phyloP scores from a whole-genome alignment of 106 monocot species.

The Phalaenopsis aphrodite region DNA sequence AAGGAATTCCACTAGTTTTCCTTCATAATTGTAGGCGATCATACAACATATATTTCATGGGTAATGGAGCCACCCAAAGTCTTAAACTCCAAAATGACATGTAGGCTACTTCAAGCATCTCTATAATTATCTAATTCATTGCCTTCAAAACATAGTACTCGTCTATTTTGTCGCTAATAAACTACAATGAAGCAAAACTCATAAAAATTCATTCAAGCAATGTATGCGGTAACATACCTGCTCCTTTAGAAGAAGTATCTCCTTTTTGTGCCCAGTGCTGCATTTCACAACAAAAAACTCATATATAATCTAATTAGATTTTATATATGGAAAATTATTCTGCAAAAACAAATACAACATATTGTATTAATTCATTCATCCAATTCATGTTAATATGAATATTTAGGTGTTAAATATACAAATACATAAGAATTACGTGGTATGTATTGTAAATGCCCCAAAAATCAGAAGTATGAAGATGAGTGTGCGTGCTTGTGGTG shows the following conservation, averaged over 20 bases:
- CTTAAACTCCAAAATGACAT: no score
- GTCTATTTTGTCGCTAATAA: background rate
- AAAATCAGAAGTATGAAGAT: background rate
- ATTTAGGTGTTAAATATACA: no score
- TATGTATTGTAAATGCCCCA: background rate
- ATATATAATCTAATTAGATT: background rate
- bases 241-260: constrained; percentile 71
- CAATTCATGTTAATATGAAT: background rate
- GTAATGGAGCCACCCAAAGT: no score
- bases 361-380: background rate
- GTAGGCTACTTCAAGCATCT: no score
- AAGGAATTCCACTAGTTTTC: no score
- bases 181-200: background rate
- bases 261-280: constrained; percentile 83
- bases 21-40: no score
- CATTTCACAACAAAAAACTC: constrained; percentile 18
- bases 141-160: no score
- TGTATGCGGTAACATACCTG: constrained; percentile 32
- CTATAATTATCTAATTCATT: no score
- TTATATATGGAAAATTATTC: background rate
- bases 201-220: background rate
- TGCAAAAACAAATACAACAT: background rate
- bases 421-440: no score
- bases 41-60: no score
- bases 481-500: background rate